These are phyloP conservation scores for Pleurotus tuber-regium DNA, from an alignment of 768 basidiomycete species.

Conservation along the genomic window DNA sequence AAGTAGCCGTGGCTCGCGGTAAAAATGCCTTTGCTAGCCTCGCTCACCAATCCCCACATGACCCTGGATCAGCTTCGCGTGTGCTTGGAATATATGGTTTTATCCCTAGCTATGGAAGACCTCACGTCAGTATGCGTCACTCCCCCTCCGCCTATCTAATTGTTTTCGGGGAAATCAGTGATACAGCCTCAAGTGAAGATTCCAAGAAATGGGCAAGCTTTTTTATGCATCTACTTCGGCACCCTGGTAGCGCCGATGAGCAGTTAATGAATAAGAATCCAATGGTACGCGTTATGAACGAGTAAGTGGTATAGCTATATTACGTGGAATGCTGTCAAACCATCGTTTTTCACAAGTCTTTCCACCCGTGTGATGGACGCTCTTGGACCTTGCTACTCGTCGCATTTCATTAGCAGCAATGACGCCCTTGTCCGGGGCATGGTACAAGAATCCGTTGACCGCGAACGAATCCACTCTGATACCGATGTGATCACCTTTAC, in stretches of 20 bases:
- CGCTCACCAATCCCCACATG: constrained; percentile 5
- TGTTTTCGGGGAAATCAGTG: not conserved
- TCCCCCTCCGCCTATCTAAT: not conserved
- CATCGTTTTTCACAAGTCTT: not conserved
- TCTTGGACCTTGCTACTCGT: constrained; percentile 7
- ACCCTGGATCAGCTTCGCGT: constrained; percentile 4
- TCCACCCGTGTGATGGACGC: not conserved
- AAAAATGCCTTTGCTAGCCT: constrained; percentile 6
- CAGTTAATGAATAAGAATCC: not conserved
- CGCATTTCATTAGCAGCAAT: constrained; percentile 7
- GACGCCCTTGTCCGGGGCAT: constrained; percentile 6
- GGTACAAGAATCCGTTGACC: constrained; percentile 4
- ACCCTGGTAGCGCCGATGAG: not conserved
- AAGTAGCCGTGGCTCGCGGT: constrained; percentile 4
- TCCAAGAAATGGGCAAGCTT: constrained; percentile 5
- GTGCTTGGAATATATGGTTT: constrained; percentile 3
- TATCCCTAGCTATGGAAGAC: constrained; percentile 7
- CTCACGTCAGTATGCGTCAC: not conserved
- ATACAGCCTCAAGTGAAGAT: constrained; percentile 1
- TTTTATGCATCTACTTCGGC: constrained; percentile 3
- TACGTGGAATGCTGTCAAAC: not conserved
- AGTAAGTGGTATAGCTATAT: not conserved
- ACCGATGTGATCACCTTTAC: constrained; percentile 3
- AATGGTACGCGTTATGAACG: constrained; percentile 1
- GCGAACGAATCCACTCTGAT: not conserved